Conservation (phyloP, 1,139 yeast genomes). For the Scheffersomyces parashehatae region DNA sequence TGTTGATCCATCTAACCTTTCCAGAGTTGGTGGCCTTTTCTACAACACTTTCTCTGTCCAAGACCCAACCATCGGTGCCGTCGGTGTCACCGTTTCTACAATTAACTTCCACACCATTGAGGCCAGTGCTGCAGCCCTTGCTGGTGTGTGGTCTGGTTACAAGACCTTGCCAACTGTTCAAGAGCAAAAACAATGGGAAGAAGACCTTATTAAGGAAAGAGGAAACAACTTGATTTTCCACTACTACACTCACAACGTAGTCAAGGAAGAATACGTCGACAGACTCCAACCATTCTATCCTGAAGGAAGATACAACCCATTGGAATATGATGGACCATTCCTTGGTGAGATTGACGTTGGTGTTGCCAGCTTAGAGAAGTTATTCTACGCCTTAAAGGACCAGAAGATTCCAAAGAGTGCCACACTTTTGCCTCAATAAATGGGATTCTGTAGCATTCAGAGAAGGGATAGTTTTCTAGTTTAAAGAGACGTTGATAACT, state of each 20-base stretch:
- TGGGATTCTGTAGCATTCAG: no score
- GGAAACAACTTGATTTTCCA: slow-evolving; percentile 12
- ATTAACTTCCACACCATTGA: slow-evolving; percentile 46
- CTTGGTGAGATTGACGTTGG: slow-evolving; percentile 27
- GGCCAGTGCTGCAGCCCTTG: slow-evolving; percentile 44
- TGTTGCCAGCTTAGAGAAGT: slow-evolving; percentile 19
- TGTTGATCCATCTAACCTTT: slow-evolving; percentile 23
- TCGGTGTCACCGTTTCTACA: slow-evolving; percentile 40
- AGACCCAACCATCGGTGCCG: slow-evolving; percentile 45
- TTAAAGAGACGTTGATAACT: no score
- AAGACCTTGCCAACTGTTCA: slow-evolving; percentile 24
- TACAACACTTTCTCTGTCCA: slow-evolving; percentile 38
- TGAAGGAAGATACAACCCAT: slow-evolving; percentile 24
- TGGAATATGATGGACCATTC: slow-evolving; percentile 23
- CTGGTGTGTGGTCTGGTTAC: slow-evolving; percentile 47
- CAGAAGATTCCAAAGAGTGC: background rate
- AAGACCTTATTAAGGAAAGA: slow-evolving; percentile 12
- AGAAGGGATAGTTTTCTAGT: no score
- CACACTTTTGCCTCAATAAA: background rate
- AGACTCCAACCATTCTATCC: slow-evolving; percentile 22
- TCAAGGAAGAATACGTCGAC: slow-evolving; percentile 25
- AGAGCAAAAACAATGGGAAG: slow-evolving; percentile 32
- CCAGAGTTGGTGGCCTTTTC: slow-evolving; percentile 39
- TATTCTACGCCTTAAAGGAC: slow-evolving; percentile 25
- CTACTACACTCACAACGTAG: slow-evolving; percentile 24